Base-by-base conservation (phyloP, 306 rosid species). In the Vigna nakashimae region DNA sequence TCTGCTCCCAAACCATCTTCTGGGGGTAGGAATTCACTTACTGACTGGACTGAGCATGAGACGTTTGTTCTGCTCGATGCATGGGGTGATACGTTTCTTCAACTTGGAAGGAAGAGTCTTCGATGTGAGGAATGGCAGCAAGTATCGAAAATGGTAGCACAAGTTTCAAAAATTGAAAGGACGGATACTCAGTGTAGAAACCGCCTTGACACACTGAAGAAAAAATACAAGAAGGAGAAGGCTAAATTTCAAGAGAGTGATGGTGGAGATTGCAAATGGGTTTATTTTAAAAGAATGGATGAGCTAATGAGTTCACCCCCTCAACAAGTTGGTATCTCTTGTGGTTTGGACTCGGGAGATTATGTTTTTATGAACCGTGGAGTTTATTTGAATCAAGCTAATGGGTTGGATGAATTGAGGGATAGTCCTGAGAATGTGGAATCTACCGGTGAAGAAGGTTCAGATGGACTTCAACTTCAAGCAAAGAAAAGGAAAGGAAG, bases 81-180 rank as follows among this genome's bases (percentile, higher is more conserved):
- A 46, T 94, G 97, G 97, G 98, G 97, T 24, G 88, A 90, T 46
- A 86, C 87, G 78, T 91, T 94, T 88, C 89, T 94, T 71, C 96
- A 83, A 64, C 91, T 82, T 50, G 94, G 91, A 51, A 94, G 93
- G 86, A 94, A 92, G 89, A 94, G 97, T 65, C 96, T 94, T 65
- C 87, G 97, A 76, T 85, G 89, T 22, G 97, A 94, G 82, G 98
- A 94, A 74, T 94, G 98, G 98, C 91, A 89, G 78, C 90, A 92
- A 84, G 97, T 94, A 71, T 92, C 97, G 3, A 96, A 90, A 64
- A 89, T 86, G 86, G 98, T 94, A 13, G 88, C 92, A 2, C 89
- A 89, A 82, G 90, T 89, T 65, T 94, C 97, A 28, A 90, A 89
- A 74, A 56, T 88, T 45, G 93, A 90, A 51, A 91, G 89, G 84